phyloP scores from a whole-genome alignment of 2,329 filamentous ascomycete species.

The Colletotrichum gigasporum region DNA sequence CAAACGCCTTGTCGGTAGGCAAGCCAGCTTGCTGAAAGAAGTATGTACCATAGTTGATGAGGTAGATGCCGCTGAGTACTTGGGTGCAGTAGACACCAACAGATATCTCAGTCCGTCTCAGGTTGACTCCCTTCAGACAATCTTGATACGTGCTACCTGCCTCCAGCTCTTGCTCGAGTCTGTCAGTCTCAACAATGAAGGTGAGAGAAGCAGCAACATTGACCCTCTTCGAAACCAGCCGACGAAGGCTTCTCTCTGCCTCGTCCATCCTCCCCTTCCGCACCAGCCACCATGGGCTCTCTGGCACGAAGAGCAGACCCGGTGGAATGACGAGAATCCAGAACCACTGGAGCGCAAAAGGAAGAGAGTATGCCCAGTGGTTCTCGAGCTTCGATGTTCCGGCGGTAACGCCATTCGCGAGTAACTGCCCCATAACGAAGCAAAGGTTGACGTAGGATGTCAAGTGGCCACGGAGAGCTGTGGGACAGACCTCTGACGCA shows the following conservation, averaged over 20 bases:
- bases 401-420: conserved; percentile 58
- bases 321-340: conserved; percentile 57
- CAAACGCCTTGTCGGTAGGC: conserved; percentile 46
- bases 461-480: conserved; percentile 64
- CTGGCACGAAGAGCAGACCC: conserved; percentile 56
- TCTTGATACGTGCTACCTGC: conserved; percentile 59
- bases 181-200: conserved; percentile 67
- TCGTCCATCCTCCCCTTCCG: conserved; percentile 51
- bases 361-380: conserved; percentile 61
- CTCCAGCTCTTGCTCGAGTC: conserved; percentile 61
- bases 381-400: conserved; percentile 49
- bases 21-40: conserved; percentile 58
- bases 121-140: conserved; percentile 58
- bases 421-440: conserved; percentile 69
- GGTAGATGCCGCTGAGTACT: conserved; percentile 70
- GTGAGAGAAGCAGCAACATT: conserved; percentile 59
- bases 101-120: conserved; percentile 64
- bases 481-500: conserved; percentile 68
- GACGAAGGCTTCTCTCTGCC: conserved; percentile 49
- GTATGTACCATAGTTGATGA: conserved; percentile 71
- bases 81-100: conserved; percentile 72
- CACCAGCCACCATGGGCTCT: conserved; percentile 61
- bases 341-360: conserved; percentile 60
- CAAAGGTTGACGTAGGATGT: conserved; percentile 70
- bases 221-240: conserved; percentile 56